A percentile compares a stretch with the other conserved stretches of the same genome.
Conservation (phyloP, 208 protist species). For the Naegleria fowleri region DNA sequence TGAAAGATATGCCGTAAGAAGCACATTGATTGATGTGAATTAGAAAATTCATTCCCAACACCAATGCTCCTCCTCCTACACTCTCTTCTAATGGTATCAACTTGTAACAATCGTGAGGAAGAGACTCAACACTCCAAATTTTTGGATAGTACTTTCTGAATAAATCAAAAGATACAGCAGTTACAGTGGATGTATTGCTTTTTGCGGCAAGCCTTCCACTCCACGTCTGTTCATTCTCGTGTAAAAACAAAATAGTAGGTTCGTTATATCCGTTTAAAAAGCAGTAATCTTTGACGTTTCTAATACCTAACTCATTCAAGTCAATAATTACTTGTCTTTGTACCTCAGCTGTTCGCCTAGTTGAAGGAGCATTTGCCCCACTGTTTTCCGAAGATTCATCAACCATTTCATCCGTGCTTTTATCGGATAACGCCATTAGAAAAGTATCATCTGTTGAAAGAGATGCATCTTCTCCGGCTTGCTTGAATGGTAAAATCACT, state of each 20-base stretch:
- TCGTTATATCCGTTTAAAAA: constrained; percentile 35
- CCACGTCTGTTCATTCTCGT: constrained; percentile 35
- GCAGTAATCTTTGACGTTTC: constrained; percentile 31
- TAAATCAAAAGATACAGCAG: constrained; percentile 14
- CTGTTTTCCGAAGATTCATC: neutral
- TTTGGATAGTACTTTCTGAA: neutral
- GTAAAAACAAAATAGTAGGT: constrained; percentile 36
- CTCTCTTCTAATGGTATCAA: neutral
- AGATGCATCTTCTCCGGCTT: neutral
- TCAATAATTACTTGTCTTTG: constrained; percentile 35
- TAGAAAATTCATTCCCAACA: neutral
- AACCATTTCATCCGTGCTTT: neutral
- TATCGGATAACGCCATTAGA: neutral
- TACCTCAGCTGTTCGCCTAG: neutral
- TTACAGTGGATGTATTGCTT: constrained; percentile 7
- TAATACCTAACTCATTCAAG: constrained; percentile 30
- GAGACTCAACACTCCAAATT: neutral
- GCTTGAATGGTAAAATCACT: constrained; percentile 19
- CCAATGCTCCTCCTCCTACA: constrained; percentile 1
- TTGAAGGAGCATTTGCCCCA: neutral
- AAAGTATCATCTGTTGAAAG: neutral
- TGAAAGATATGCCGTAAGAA: neutral
- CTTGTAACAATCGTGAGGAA: constrained; percentile 5
- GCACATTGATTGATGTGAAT: constrained; percentile 1
- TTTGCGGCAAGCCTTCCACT: constrained; percentile 11